Evolutionary conservation across 495 filamentous ascomycete species (phyloP).

Genomic region (Penicillium pulvis): DNA sequence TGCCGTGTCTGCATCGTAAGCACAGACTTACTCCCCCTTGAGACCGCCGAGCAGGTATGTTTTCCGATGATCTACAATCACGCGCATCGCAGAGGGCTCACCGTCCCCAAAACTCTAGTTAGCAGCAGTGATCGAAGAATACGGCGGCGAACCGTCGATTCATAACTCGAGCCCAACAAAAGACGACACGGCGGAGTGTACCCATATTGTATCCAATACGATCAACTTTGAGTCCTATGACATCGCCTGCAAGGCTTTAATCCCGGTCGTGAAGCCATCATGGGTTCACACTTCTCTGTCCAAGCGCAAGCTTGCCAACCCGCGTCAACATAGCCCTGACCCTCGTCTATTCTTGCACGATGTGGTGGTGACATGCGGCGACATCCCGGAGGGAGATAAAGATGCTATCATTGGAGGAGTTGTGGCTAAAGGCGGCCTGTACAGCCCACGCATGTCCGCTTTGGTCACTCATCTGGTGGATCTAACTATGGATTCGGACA

Average conservation of each 20-base stretch:
- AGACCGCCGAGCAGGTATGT: constrained; percentile 46
- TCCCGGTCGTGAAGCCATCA: constrained; percentile 78
- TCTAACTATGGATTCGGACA: constrained; percentile 70
- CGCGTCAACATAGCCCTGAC: constrained; percentile 86
- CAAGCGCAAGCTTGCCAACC: constrained; percentile 70
- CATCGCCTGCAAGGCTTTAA: constrained; percentile 67
- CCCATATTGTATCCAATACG: constrained; percentile 81
- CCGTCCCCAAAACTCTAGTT: constrained; percentile 20
- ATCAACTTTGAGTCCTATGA: constrained; percentile 86
- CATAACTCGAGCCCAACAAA: constrained; percentile 45
- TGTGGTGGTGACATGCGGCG: constrained; percentile 72
- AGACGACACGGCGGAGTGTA: constrained; percentile 61
- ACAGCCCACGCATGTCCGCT: constrained; percentile 66
- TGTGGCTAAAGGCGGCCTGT: constrained; percentile 83
- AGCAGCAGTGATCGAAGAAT: constrained; percentile 43
- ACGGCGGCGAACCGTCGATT: constrained; percentile 56
- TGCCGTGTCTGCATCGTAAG: constrained; percentile 45
- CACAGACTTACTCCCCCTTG: constrained; percentile 50
- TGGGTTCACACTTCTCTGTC: constrained; percentile 74
- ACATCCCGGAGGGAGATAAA: constrained; percentile 85
- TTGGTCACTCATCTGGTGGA: constrained; percentile 88
- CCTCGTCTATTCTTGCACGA: constrained; percentile 86
- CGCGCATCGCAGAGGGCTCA: background rate
- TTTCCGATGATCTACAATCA: constrained; percentile 13
- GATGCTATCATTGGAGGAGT: constrained; percentile 91